Evolutionary conservation across 495 filamentous ascomycete species (phyloP).

Genomic region (Trichoderma gamsii): DNA sequence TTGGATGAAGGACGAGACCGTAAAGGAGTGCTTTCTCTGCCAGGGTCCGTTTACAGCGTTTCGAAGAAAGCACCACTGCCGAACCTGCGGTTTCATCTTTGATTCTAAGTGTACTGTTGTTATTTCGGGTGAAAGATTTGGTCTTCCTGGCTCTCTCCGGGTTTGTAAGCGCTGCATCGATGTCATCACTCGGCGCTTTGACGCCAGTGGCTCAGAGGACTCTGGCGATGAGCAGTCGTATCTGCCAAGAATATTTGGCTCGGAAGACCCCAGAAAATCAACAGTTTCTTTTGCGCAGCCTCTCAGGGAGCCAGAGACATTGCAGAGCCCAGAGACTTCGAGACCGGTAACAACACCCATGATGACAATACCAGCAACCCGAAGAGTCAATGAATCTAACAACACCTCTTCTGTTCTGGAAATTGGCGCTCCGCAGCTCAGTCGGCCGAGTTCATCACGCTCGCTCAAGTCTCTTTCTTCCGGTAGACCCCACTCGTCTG

Average conservation of each 20-base stretch:
- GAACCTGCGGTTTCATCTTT: slow-evolving; percentile 92
- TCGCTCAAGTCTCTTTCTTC: slow-evolving; percentile 76
- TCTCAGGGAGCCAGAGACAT: slow-evolving; percentile 26
- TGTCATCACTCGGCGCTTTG: slow-evolving; percentile 84
- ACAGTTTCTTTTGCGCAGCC: neutral
- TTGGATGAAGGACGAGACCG: slow-evolving; percentile 99
- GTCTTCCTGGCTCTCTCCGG: slow-evolving; percentile 76
- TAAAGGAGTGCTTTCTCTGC: slow-evolving; percentile 94
- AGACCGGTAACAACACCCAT: slow-evolving; percentile 49
- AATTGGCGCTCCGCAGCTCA: slow-evolving; percentile 66
- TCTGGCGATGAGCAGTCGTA: slow-evolving; percentile 61
- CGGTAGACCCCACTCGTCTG: slow-evolving; percentile 63
- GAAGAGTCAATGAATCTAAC: slow-evolving; percentile 76
- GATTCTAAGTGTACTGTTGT: slow-evolving; percentile 92
- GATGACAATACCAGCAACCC: slow-evolving; percentile 86
- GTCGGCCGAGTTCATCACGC: slow-evolving; percentile 81
- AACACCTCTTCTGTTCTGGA: slow-evolving; percentile 84
- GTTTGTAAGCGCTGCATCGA: slow-evolving; percentile 93
- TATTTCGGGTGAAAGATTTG: slow-evolving; percentile 78
- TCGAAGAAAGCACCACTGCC: slow-evolving; percentile 92
- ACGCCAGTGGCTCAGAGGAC: slow-evolving; percentile 79
- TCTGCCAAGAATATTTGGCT: slow-evolving; percentile 47
- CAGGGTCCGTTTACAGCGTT: slow-evolving; percentile 87
- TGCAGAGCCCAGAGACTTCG: slow-evolving; percentile 36
- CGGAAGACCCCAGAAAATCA: slow-evolving; percentile 1